These are phyloP conservation scores for Hanseniaspora opuntiae DNA, from an alignment of 805 yeast species.

Conservation along the genomic window DNA sequence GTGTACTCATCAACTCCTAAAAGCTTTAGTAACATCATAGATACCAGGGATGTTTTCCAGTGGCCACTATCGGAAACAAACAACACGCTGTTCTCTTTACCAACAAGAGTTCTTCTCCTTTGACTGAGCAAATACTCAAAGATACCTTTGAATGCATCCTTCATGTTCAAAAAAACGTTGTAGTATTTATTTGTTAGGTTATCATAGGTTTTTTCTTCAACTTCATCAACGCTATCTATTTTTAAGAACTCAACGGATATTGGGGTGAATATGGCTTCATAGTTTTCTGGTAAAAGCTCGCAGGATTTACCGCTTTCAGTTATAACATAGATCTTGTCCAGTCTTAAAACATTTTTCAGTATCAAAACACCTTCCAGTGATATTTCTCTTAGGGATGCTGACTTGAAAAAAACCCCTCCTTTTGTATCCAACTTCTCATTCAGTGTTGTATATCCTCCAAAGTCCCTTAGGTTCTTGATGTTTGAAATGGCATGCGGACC, in stretches of 20 bases:
- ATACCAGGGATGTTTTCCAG: constrained; percentile 55
- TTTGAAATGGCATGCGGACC: constrained; percentile 18
- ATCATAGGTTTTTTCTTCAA: neutral
- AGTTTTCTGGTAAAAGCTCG: constrained; percentile 24
- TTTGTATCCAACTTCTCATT: constrained; percentile 32
- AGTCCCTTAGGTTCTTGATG: constrained; percentile 59
- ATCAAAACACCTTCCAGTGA: constrained; percentile 36
- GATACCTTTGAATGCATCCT: neutral
- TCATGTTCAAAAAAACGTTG: neutral
- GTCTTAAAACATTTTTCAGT: constrained; percentile 23
- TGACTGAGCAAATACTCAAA: neutral
- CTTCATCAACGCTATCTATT: constrained; percentile 30
- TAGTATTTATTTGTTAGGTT: neutral
- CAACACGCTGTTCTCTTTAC: neutral
- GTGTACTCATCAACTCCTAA: constrained; percentile 54
- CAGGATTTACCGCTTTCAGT: constrained; percentile 29
- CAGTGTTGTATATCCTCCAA: constrained; percentile 55
- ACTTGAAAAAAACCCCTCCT: constrained; percentile 44
- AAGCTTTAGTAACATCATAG: constrained; percentile 51
- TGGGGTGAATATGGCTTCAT: neutral
- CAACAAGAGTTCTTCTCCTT: neutral
- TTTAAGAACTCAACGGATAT: constrained; percentile 23
- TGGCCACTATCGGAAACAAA: neutral
- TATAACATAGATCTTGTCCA: constrained; percentile 54
- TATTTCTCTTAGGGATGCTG: constrained; percentile 45